phyloP scores from a whole-genome alignment of 345 rosid genomes.

The Rhodamnia rubescens region DNA sequence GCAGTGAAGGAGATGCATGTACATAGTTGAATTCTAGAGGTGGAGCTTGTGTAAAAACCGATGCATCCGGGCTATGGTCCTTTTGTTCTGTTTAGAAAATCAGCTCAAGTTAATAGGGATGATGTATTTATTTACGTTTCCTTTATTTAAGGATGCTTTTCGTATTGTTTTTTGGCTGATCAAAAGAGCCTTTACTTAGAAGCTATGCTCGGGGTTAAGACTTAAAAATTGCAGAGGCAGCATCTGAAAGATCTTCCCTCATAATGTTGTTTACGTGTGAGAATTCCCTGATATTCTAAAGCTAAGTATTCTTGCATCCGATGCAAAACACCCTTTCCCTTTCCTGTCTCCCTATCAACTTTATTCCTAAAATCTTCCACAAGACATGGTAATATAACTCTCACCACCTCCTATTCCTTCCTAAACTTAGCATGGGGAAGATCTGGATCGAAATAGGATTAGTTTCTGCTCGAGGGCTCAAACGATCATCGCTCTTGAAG shows the following conservation, averaged over 20 bases:
- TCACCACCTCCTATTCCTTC: not conserved
- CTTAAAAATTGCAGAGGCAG: not conserved
- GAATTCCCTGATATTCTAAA: not conserved
- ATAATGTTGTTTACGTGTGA: not conserved
- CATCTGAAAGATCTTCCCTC: not conserved
- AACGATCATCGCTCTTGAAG: constrained; percentile 59
- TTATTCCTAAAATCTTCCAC: not conserved
- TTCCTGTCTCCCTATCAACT: not conserved
- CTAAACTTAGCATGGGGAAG: constrained; percentile 40
- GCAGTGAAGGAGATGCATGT: not conserved
- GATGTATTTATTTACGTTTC: not conserved
- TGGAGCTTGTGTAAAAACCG: not conserved
- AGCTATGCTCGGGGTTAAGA: not conserved
- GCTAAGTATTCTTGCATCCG: not conserved
- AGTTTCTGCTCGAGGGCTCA: constrained; percentile 73
- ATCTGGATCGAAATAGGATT: constrained; percentile 56
- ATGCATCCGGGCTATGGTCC: not conserved
- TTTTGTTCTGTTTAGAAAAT: not conserved
- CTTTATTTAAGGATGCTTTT: not conserved
- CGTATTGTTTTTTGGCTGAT: not conserved
- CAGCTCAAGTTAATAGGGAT: not conserved
- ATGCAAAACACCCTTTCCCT: not conserved
- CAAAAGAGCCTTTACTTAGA: not conserved
- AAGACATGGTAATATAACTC: not conserved
- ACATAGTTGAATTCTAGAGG: not conserved